Evolutionary conservation across 768 basidiomycete species (phyloP).

Genomic region (Mycena amicta): DNA sequence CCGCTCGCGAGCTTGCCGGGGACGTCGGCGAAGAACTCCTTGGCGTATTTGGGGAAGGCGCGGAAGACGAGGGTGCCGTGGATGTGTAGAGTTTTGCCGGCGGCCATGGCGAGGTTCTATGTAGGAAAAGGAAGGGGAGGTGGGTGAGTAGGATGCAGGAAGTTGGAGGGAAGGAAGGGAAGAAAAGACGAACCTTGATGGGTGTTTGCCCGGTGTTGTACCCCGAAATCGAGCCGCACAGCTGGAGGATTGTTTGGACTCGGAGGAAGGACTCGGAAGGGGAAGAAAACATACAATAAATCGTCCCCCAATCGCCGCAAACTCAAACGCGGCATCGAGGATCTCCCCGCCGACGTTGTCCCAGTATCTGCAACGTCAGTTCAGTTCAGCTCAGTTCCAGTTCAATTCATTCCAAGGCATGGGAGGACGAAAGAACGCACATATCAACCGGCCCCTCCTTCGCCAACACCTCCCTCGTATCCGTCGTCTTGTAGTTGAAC

Average conservation of each 20-base stretch:
- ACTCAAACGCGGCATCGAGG: conserved; percentile 44
- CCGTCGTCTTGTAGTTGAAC: conserved; percentile 1
- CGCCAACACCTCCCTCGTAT: conserved; percentile 36
- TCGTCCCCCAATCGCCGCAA: conserved; percentile 36
- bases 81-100: conserved; percentile 39
- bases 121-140: conserved; percentile 25
- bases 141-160: too few species aligned
- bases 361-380: conserved; percentile 24
- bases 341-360: conserved; percentile 45
- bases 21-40: conserved; percentile 34
- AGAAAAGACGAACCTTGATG: not conserved
- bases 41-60: conserved; percentile 29
- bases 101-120: conserved; percentile 35
- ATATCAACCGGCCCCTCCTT: conserved; percentile 50
- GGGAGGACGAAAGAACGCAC: conserved; percentile 21
- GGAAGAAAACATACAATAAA: conserved; percentile 30
- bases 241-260: not conserved
- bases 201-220: not conserved
- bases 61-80: conserved; percentile 37
- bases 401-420: too few species aligned
- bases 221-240: conserved; percentile 1
- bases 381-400: too few species aligned
- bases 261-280: not conserved
- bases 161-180: not conserved
- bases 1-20: conserved; percentile 35